A percentile compares a stretch with the other conserved stretches of the same genome.
Conservation (phyloP, 2,329 filamentous ascomycete species). For the Aspergillus sojae region DNA sequence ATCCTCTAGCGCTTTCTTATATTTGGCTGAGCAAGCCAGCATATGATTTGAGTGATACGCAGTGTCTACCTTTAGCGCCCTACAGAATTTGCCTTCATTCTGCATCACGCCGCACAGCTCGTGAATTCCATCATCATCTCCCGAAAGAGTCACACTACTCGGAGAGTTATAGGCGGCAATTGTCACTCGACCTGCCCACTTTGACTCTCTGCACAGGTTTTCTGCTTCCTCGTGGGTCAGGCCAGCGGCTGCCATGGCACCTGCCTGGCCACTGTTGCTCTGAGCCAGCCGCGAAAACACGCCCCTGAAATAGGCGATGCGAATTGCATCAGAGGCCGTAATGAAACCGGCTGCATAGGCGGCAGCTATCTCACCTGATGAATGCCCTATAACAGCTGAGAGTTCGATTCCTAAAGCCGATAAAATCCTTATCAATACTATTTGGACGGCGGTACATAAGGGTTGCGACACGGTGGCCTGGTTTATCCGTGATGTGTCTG, state of each 20-base stretch:
- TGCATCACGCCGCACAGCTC: constrained; percentile 19
- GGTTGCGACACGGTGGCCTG: constrained; percentile 12
- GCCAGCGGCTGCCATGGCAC: constrained; percentile 53
- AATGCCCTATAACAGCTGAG: constrained; percentile 48
- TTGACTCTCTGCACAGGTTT: constrained; percentile 21
- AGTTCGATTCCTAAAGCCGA: constrained; percentile 33
- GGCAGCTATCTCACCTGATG: constrained; percentile 53
- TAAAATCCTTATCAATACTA: constrained; percentile 23
- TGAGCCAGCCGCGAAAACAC: constrained; percentile 17
- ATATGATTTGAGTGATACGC: constrained; percentile 13
- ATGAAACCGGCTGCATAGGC: constrained; percentile 52
- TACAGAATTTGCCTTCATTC: neutral
- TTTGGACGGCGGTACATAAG: constrained; percentile 24
- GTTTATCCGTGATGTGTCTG: too few species aligned
- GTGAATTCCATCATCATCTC: constrained; percentile 22
- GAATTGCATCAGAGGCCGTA: constrained; percentile 42
- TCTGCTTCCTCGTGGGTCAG: constrained; percentile 36
- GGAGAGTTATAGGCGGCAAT: constrained; percentile 40
- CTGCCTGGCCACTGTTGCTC: constrained; percentile 26
- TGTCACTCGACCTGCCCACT: constrained; percentile 19
- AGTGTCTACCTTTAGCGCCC: constrained; percentile 4
- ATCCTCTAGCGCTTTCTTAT: neutral
- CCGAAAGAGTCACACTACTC: constrained; percentile 29
- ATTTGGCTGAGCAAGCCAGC: neutral
- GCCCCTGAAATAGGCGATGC: constrained; percentile 50